Conservation (phyloP, 441 rosid species). For the Hura crepitans region DNA sequence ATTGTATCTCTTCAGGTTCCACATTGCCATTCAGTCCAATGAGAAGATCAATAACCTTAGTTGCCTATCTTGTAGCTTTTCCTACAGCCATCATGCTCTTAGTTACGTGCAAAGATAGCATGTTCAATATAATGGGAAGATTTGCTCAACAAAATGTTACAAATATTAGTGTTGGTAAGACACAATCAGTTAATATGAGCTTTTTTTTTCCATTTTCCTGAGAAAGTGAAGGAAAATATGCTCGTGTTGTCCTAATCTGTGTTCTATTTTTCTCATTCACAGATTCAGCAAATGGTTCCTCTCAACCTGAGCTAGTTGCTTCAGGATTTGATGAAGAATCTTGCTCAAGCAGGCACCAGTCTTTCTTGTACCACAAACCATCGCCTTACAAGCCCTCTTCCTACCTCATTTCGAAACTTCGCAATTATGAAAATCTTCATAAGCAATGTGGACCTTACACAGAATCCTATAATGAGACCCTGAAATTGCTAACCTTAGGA, state of each 20-base stretch:
- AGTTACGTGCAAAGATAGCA: not conserved
- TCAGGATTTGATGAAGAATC: constrained; percentile 31
- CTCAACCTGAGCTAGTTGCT: not conserved
- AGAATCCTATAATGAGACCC: constrained; percentile 13
- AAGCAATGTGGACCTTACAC: constrained; percentile 38
- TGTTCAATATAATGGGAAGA: not conserved
- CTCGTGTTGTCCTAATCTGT: not conserved
- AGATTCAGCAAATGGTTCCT: not conserved
- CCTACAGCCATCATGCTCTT: not conserved
- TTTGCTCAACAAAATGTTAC: not conserved
- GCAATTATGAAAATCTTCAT: constrained; percentile 41
- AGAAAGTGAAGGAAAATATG: not conserved
- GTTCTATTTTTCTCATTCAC: not conserved
- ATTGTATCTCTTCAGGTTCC: too few relatives aligned
- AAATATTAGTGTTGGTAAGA: not conserved
- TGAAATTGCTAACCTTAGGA: constrained; percentile 16
- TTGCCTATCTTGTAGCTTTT: not conserved
- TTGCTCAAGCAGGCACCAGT: constrained; percentile 42
- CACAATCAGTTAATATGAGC: not conserved
- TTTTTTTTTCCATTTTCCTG: not conserved
- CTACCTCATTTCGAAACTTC: constrained; percentile 38
- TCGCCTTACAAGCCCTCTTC: constrained; percentile 35
- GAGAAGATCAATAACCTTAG: not conserved
- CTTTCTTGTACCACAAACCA: constrained; percentile 32
- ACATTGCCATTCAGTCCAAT: not conserved